Percentiles rank a stretch among this genome's conserved stretches.
Conservation (phyloP, 1,139 yeast genomes). For the Sugiyamaella castrensis region DNA sequence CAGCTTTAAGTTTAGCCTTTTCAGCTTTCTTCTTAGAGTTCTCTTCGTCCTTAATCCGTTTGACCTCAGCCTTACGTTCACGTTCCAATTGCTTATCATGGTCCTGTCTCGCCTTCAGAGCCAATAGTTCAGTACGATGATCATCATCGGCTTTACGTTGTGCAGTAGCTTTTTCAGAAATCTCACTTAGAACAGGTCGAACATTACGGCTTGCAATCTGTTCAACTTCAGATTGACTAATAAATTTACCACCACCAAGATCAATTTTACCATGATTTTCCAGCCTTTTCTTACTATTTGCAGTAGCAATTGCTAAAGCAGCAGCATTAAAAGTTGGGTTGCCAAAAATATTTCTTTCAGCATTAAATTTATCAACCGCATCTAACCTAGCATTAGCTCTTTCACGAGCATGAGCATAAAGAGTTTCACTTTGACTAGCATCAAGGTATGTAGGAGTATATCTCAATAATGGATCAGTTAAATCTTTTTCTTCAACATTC, state of each 20-base stretch:
- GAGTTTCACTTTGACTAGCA: slow-evolving; percentile 18
- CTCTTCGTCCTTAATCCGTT: slow-evolving; percentile 25
- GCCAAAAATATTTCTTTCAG: slow-evolving; percentile 36
- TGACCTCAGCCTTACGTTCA: slow-evolving; percentile 30
- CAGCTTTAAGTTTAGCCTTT: slow-evolving; percentile 16
- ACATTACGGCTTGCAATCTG: slow-evolving; percentile 80
- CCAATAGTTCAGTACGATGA: slow-evolving; percentile 52
- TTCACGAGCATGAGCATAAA: slow-evolving; percentile 38
- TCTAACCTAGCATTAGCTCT: slow-evolving; percentile 36
- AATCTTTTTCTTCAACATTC: slow-evolving; percentile 19
- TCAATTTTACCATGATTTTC: slow-evolving; percentile 58
- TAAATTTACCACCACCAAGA: slow-evolving; percentile 85
- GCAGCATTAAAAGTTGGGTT: slow-evolving; percentile 41
- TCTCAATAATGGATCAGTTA: slow-evolving; percentile 23
- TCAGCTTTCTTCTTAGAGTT: slow-evolving; percentile 21
- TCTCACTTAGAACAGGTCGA: slow-evolving; percentile 78
- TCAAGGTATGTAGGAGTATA: slow-evolving; percentile 26
- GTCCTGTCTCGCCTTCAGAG: slow-evolving; percentile 24
- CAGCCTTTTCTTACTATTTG: slow-evolving; percentile 53
- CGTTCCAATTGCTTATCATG: slow-evolving; percentile 28
- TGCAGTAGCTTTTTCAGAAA: slow-evolving; percentile 63
- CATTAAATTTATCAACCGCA: slow-evolving; percentile 41
- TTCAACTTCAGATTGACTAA: slow-evolving; percentile 73
- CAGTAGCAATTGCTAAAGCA: slow-evolving; percentile 62
- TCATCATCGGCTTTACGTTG: slow-evolving; percentile 71